Percentiles rank a stretch among this genome's conserved stretches.
phyloP scores from a whole-genome alignment of 176 grass and related monocot genomes.

The Triticum urartu region DNA sequence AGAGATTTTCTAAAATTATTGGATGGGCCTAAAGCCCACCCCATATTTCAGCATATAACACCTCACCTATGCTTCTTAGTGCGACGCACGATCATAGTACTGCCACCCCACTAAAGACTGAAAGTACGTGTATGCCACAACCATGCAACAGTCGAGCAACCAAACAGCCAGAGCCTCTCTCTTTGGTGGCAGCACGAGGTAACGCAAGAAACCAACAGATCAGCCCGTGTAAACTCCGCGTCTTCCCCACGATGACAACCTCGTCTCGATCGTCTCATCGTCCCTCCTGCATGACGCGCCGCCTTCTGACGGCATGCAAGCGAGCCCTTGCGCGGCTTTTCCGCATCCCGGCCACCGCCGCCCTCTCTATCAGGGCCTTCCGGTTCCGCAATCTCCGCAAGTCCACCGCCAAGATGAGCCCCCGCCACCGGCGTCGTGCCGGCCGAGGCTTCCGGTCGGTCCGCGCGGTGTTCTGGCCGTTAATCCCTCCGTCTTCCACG shows the following conservation, averaged over 20 bases:
- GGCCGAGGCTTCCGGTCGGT: constrained; percentile 25
- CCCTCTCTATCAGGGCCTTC: constrained; percentile 49
- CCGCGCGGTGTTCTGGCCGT: constrained; percentile 55
- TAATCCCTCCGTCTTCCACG: constrained; percentile 7
- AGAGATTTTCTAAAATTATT: no score
- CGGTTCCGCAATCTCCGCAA: constrained; percentile 58
- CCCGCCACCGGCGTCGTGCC: background rate
- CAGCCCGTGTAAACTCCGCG: background rate
- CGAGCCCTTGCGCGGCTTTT: constrained; percentile 44
- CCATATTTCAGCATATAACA: no score
- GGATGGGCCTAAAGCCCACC: no score
- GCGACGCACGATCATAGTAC: constrained; percentile 1
- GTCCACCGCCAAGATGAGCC: constrained; percentile 45
- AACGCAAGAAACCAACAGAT: background rate
- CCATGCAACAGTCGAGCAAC: background rate
- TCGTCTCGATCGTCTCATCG: background rate
- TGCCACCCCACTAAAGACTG: background rate
- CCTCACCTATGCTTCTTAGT: background rate
- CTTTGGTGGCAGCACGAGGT: background rate
- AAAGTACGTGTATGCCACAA: constrained; percentile 33
- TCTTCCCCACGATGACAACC: background rate
- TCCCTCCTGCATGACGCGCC: constrained; percentile 39
- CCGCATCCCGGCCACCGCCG: constrained; percentile 32
- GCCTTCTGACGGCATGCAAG: constrained; percentile 43
- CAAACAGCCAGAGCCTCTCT: background rate